Base-by-base conservation (phyloP, 2,329 filamentous ascomycete genomes). In the Ilyonectria sp. region DNA sequence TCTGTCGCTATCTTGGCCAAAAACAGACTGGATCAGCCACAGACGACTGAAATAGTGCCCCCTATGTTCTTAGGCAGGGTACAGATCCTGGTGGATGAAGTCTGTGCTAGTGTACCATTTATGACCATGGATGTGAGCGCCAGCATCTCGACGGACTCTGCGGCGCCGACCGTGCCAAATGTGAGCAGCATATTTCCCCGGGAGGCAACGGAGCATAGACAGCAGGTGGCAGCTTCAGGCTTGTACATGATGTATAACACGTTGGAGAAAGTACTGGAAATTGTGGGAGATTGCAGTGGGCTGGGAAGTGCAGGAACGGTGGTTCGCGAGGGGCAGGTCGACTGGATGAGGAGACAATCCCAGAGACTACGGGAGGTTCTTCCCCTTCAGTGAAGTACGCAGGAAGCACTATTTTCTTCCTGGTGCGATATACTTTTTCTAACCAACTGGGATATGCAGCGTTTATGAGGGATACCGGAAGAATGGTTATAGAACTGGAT, bases 91-190 rank as follows among this genome's bases (percentile, higher is more conserved):
- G 40, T 67, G 21, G 53, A 63, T 55, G 65, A 64, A 37, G 50
- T 64, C 21, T 67, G 65, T 53, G 65, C 65, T 9, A 67, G 29
- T 19, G 55, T 64, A n/a, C 65, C 55, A n/a, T 64, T 40, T 33
- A 47, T 63, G 19, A 58, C 60, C 10, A 54, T 37, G 23, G 43
- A 64, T n/a, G 29, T 54, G 44, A 57, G n/a, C 33, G 54, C n/a
- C 26, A 23, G 19, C 37, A 40, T 40, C 37, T 40, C 37, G 57
- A 13, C 17, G 23, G 37, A n/a, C 33, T 52, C 33, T 6, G 46
- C 19, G 10, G 31, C 11, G 29, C 46, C 31, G 29, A 4, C 40
- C 6, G 29, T 26, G 17, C 11, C 46, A 17, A 23, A 52, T 13
- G 46, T 15, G 31, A 50, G 33, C 29, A 4, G 3, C 9, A 7